Conservation (phyloP, 2,329 filamentous ascomycete species). For the Diaporthe longicolla region DNA sequence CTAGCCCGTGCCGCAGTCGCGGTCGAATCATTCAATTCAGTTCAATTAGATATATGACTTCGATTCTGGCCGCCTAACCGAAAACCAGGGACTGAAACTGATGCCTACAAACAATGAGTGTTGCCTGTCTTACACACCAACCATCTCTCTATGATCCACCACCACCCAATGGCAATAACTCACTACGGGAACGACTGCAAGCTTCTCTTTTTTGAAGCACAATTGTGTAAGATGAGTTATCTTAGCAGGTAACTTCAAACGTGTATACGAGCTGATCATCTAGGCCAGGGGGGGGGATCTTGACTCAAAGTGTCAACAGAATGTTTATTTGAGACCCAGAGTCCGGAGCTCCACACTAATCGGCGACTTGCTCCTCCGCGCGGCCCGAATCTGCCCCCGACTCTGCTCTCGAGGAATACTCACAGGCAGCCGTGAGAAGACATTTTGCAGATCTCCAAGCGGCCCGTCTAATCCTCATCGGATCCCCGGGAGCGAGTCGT, state of each 20-base stretch:
- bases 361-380: constrained; percentile 22
- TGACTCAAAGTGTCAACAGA: constrained; percentile 20
- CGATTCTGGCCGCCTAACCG: background rate
- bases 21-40: background rate
- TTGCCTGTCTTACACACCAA: background rate
- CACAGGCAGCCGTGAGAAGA: background rate
- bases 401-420: background rate
- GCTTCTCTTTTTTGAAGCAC: too few species aligned
- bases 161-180: background rate
- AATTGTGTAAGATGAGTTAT: background rate
- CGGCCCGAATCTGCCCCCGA: constrained; percentile 10
- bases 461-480: background rate
- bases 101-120: background rate
- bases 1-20: background rate
- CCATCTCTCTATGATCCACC: background rate
- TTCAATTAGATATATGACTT: background rate
- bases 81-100: background rate
- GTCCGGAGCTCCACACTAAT: background rate
- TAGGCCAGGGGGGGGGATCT: background rate
- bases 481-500: background rate
- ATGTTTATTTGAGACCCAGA: constrained; percentile 2
- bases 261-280: background rate
- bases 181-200: background rate
- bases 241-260: background rate
- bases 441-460: too few species aligned